Base-by-base conservation (phyloP, 2,329 filamentous ascomycete species). In the Ceratocystis colombiana region DNA sequence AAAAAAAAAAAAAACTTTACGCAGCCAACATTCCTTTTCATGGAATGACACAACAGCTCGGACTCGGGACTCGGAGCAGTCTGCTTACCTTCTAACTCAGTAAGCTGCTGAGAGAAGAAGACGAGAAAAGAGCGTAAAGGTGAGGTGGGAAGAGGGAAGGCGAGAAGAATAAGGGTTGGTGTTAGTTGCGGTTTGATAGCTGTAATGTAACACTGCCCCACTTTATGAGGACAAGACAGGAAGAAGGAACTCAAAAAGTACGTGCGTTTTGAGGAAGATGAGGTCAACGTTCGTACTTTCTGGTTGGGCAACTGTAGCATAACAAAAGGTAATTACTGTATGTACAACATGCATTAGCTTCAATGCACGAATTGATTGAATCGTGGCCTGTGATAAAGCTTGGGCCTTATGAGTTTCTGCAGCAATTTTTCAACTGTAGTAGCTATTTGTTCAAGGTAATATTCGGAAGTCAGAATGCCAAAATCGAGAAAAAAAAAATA, bases 171-270 rank as follows among this genome's bases (percentile, higher is more conserved):
- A 33, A 33, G 30, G 5, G 33, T 50, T 50, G 17, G 17, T 50
- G 15, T 48, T 48, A 5, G n/a, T 22, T n/a, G 46, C 7, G 2
- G 53, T 25, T 50, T 57, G 53, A 57, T 57, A 30, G 53, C 53
- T 57, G 28, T 28, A 57, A 57, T 57, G 53, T 30, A 57, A 57
- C 53, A 57, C 25, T 33, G n/a, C 25, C 53, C 53, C 53, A 57
- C 53, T 57, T 33, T 57, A 28, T 33, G 53, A 28, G 30, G n/a
- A 33, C 53, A 30, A 57, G 53, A 57, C 12, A 57, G 53, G 28
- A 57, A 22, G 53, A 30, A 57, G 53, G 53, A 57, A n/a, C 53
- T 28, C 53, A 30, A 28, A 7, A 33, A 57, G n/a, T 50, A 50
- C 48, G n/a, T 50, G 53, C 53, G 53, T 17, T 30, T 30, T 6